Conservation (phyloP, 441 rosid species). For the Lagerstroemia fauriei region DNA sequence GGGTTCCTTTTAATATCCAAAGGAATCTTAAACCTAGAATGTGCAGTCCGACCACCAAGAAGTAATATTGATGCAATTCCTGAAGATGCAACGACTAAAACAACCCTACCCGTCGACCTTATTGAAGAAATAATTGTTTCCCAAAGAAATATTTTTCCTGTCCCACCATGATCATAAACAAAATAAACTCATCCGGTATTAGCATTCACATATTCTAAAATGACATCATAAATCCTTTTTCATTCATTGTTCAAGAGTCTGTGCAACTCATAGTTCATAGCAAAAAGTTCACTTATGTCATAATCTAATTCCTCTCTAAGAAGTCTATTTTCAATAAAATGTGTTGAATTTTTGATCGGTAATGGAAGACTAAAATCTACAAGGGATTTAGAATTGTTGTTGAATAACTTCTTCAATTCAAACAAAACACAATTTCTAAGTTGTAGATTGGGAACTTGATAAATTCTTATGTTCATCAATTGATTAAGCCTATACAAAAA, state of each 20-base stretch:
- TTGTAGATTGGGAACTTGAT: background rate
- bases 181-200: background rate
- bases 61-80: background rate
- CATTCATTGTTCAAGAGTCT: too few relatives aligned
- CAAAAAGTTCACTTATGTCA: background rate
- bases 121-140: background rate
- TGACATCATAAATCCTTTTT: background rate
- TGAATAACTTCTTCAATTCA: background rate
- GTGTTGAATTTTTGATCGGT: background rate
- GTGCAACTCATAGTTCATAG: background rate
- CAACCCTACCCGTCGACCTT: background rate
- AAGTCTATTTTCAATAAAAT: too few relatives aligned
- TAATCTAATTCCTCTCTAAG: background rate
- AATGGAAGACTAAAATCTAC: background rate
- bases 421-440: background rate
- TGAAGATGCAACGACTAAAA: conserved; percentile 12
- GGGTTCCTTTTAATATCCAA: background rate
- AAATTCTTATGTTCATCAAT: background rate
- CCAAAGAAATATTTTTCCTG: background rate
- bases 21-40: conserved; percentile 19
- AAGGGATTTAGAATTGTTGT: background rate
- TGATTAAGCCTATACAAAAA: background rate
- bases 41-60: conserved; percentile 14
- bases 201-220: background rate
- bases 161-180: background rate